A percentile compares a stretch with the other conserved stretches of the same genome.
These are phyloP conservation scores for Chimonanthus praecox DNA, from an alignment of 164 flowering plant genomes.

Conservation along the genomic window DNA sequence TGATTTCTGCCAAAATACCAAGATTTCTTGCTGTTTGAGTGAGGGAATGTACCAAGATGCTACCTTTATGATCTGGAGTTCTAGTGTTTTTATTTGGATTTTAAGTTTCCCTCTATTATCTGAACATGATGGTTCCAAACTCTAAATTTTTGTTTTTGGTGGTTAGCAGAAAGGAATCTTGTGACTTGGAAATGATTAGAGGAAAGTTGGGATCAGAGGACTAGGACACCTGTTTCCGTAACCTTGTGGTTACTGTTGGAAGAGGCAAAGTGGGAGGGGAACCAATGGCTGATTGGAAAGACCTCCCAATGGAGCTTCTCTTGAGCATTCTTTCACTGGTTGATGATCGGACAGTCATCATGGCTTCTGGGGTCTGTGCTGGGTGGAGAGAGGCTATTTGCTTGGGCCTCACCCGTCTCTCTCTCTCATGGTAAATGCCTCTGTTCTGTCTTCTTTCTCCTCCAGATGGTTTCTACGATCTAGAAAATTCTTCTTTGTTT, in stretches of 20 bases:
- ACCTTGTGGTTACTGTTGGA: slow-evolving; percentile 39
- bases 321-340: slow-evolving; percentile 68
- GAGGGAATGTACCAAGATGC: background rate
- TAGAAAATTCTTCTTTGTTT: no score
- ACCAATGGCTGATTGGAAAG: slow-evolving; percentile 73
- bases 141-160: background rate
- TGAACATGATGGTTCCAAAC: background rate
- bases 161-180: background rate
- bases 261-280: slow-evolving; percentile 26
- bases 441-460: background rate
- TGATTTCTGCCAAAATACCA: background rate
- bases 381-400: slow-evolving; percentile 93
- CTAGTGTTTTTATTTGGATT: background rate
- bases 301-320: slow-evolving; percentile 91
- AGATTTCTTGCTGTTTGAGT: background rate
- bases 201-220: slow-evolving; percentile 28
- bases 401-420: slow-evolving; percentile 72
- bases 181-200: slow-evolving; percentile 26
- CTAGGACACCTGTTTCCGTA: slow-evolving; percentile 55
- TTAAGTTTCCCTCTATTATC: background rate
- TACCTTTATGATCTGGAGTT: background rate
- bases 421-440: slow-evolving; percentile 65
- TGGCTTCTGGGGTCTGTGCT: slow-evolving; percentile 88
- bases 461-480: background rate
- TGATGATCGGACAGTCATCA: slow-evolving; percentile 75